Base-by-base conservation (phyloP, 2,329 filamentous ascomycete species). In the Colletotrichum filicis region DNA sequence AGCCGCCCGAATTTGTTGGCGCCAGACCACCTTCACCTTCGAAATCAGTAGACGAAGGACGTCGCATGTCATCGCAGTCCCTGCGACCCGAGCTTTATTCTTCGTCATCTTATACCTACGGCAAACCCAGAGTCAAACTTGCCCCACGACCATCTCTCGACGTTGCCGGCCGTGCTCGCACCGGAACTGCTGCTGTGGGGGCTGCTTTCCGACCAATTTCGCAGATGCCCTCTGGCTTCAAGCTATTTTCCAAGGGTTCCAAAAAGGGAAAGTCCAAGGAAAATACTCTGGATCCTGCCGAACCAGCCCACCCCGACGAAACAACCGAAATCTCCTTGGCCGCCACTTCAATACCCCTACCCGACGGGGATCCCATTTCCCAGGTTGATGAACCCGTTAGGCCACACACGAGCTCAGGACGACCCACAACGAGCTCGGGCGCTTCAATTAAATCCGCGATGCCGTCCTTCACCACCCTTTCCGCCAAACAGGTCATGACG, bases 41-140 rank as follows among this genome's bases (percentile, higher is more conserved):
- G 12, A 83, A 82, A 60, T 87, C 85, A 0, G 77, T 83, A 30
- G 86, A 87, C 56, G 83, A 86, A 22, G 79, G 78, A 32, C 80
- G 83, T 56, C 86, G 87, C 67, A 76, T 86, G 75, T 89, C 88
- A 5, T 87, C 87, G 1, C 88, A 90, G 76, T 87, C 88, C 14
- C 81, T 84, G 28, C 85, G 87, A 57, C 82, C 85, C 6, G 89
- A 92, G 12, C 77, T 87, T 42, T 87, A 87, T 78, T 84, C 82
- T 75, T 86, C 86, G 72, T 81, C 84, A 28, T 84, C 86, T 14
- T 89, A 89, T 75, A 80, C 82, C 53, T 87, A 87, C 76, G 84
- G 85, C 77, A 95, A 94, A 78, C 93, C 92, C 56, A 98, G 97
- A 81, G 92, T 98, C 68, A 98, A 97, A 83, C 89, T 98, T 56